Conservation (phyloP, 1,139 yeast genomes). For the Wickerhamomyces sp. region DNA sequence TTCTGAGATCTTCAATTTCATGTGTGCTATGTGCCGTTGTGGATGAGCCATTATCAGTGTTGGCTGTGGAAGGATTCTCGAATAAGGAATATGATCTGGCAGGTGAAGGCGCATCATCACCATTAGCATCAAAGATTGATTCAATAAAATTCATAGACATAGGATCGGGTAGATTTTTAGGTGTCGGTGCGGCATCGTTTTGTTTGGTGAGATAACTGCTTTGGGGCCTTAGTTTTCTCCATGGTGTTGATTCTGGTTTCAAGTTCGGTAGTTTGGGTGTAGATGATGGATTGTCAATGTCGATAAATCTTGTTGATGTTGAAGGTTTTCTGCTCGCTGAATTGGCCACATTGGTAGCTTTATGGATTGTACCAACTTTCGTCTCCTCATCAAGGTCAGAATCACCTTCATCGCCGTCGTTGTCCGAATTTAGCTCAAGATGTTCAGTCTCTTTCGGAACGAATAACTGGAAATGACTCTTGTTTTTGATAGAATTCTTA, state of each 20-base stretch:
- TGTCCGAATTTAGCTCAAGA: conserved; percentile 6
- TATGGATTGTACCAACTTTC: conserved; percentile 5
- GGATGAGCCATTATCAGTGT: conserved; percentile 16
- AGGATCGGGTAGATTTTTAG: not conserved
- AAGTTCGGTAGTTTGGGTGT: conserved; percentile 26
- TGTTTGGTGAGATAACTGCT: conserved; percentile 11
- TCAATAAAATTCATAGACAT: conserved; percentile 18
- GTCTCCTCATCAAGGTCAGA: conserved; percentile 3
- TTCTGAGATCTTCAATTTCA: conserved; percentile 27
- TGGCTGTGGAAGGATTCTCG: conserved; percentile 15
- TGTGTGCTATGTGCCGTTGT: conserved; percentile 18
- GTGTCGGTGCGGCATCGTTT: not conserved
- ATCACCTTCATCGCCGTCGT: conserved; percentile 10
- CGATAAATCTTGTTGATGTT: conserved; percentile 15
- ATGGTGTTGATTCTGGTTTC: conserved; percentile 27
- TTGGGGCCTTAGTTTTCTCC: conserved; percentile 25
- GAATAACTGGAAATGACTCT: conserved; percentile 11
- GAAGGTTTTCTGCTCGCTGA: conserved; percentile 1
- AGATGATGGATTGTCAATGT: conserved; percentile 22
- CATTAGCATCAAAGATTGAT: conserved; percentile 15
- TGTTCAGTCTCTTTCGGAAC: conserved; percentile 1
- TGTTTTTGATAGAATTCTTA: not conserved
- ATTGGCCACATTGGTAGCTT: not conserved
- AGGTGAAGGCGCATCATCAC: conserved; percentile 9
- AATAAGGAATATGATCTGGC: conserved; percentile 17